Evolutionary conservation across 2,329 filamentous ascomycete species (phyloP).

Genomic region (Neodidymelliopsis sp.): DNA sequence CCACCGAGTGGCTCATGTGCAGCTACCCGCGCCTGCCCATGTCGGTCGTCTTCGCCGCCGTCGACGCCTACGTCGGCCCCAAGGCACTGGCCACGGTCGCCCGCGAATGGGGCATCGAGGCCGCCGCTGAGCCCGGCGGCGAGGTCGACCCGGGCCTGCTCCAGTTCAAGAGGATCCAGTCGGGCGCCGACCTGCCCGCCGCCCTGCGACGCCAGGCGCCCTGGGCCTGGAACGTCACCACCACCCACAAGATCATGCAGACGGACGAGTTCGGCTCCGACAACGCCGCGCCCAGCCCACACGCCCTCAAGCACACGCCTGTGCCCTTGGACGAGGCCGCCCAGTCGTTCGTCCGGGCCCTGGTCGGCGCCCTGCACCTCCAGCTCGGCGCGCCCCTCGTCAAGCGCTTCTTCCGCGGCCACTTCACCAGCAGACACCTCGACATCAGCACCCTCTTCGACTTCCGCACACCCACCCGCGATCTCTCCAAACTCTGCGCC

Average conservation of each 20-base stretch:
- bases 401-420: constrained; percentile 81
- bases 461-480: constrained; percentile 83
- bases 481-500: constrained; percentile 82
- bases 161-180: constrained; percentile 69
- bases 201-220: constrained; percentile 34
- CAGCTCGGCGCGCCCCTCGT: constrained; percentile 81
- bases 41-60: constrained; percentile 83
- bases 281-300: constrained; percentile 37
- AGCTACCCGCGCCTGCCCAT: constrained; percentile 91
- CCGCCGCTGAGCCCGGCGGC: constrained; percentile 82
- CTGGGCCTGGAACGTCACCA: constrained; percentile 49
- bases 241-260: constrained; percentile 76
- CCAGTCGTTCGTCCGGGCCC: constrained; percentile 79
- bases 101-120: constrained; percentile 89
- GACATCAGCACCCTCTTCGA: constrained; percentile 80
- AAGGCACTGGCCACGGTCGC: constrained; percentile 77
- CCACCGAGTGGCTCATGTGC: constrained; percentile 85
- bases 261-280: constrained; percentile 85
- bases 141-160: constrained; percentile 93
- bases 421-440: constrained; percentile 82
- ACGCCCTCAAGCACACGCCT: constrained; percentile 30
- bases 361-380: constrained; percentile 84
- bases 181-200: constrained; percentile 37
- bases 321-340: constrained; percentile 65
- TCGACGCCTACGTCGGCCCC: constrained; percentile 82